Evolutionary conservation across 2,329 filamentous ascomycete genomes (phyloP).

Genomic region (Gnomoniopsis sp.): DNA sequence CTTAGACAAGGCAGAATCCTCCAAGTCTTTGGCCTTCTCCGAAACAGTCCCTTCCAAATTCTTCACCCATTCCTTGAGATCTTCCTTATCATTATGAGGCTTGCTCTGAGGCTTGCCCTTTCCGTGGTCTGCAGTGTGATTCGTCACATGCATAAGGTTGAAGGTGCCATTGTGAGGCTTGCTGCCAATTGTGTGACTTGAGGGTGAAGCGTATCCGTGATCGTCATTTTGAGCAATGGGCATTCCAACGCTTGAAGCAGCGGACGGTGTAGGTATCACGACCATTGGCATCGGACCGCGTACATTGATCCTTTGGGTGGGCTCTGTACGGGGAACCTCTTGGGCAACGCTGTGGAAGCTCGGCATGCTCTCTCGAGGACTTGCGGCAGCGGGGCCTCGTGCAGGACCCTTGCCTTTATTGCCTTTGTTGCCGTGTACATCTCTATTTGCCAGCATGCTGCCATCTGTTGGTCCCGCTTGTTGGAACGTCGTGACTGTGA

Average conservation of each 20-base stretch:
- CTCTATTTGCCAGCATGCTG: neutral
- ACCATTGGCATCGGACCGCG: neutral
- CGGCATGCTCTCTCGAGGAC: neutral
- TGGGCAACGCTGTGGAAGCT: neutral
- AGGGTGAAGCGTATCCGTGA: neutral
- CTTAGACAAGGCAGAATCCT: neutral
- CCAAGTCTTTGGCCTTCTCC: too few species aligned
- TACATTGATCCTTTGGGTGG: neutral
- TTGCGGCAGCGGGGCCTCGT: neutral
- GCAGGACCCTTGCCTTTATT: neutral
- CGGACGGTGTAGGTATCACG: neutral
- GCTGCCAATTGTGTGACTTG: neutral
- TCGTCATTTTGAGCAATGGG: neutral
- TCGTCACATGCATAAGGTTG: neutral
- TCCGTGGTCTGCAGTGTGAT: neutral
- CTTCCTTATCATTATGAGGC: neutral
- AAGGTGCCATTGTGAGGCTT: neutral
- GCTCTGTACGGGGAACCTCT: neutral
- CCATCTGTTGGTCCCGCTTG: neutral
- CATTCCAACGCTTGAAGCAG: neutral
- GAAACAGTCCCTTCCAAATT: neutral
- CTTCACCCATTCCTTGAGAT: neutral
- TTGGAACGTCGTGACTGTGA: neutral
- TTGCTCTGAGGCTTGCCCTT: neutral
- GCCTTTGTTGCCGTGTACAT: neutral